phyloP scores from a whole-genome alignment of 768 basidiomycete genomes.

The Suillus subalutaceus region DNA sequence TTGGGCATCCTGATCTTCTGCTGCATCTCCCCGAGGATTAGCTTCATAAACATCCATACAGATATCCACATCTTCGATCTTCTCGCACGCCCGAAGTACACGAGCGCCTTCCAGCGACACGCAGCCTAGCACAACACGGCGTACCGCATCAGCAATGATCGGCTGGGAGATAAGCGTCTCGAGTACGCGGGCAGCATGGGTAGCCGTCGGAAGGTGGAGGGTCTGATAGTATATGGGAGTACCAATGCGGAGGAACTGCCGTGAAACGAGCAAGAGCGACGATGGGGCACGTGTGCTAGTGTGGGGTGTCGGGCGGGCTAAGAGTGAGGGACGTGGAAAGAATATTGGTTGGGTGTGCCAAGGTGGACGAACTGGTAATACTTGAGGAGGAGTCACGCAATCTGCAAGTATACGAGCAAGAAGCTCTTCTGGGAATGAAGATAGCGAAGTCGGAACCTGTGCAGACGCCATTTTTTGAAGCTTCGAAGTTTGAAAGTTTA shows the following conservation, averaged over 20 bases:
- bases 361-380: conserved; percentile 23
- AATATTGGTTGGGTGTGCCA: conserved; percentile 25
- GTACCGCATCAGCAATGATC: conserved; percentile 42
- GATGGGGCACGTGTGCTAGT: conserved; percentile 24
- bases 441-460: conserved; percentile 19
- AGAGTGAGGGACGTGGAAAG: conserved; percentile 13
- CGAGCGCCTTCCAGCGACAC: conserved; percentile 44
- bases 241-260: conserved; percentile 55
- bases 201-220: conserved; percentile 44
- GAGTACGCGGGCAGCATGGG: conserved; percentile 42
- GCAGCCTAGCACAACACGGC: conserved; percentile 43
- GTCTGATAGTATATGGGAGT: conserved; percentile 60
- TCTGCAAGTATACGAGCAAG: conserved; percentile 48
- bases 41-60: conserved; percentile 29
- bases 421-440: conserved; percentile 45
- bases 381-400: conserved; percentile 27
- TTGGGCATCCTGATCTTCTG: conserved; percentile 29
- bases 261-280: conserved; percentile 54
- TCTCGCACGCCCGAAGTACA: conserved; percentile 36
- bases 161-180: conserved; percentile 41
- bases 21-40: conserved; percentile 11
- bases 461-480: not conserved
- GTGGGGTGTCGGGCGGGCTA: conserved; percentile 11
- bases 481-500: not conserved
- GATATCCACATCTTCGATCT: conserved; percentile 43